Percentiles rank a stretch among this genome's conserved stretches.
Evolutionary conservation across 2,329 filamentous ascomycete genomes (phyloP).

Genomic region (Penicillium hordei): DNA sequence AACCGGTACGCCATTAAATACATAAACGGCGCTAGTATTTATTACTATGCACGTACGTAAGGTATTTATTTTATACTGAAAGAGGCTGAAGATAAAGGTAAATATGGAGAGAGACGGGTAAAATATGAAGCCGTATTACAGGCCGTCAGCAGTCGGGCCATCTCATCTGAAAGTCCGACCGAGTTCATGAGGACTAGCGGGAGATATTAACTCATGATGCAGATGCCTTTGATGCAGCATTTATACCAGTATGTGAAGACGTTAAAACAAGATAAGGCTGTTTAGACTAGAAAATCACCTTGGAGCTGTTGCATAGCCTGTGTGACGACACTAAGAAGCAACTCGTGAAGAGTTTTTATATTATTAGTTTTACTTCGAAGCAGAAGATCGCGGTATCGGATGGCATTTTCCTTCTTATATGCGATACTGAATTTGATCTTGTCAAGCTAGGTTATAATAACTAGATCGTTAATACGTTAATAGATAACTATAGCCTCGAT

Average conservation of each 20-base stretch:
- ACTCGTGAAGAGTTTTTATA: constrained; percentile 17
- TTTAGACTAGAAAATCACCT: neutral
- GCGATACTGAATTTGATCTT: constrained; percentile 51
- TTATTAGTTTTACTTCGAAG: constrained; percentile 9
- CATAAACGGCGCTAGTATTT: no score
- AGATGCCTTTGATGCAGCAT: constrained; percentile 3
- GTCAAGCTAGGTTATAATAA: constrained; percentile 42
- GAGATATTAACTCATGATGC: constrained; percentile 23
- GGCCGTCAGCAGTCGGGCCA: constrained; percentile 46
- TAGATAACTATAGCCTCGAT: constrained; percentile 18
- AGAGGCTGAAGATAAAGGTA: no score
- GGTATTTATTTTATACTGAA: no score
- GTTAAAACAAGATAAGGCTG: no score
- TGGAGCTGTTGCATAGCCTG: constrained; percentile 22
- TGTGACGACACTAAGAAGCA: constrained; percentile 16
- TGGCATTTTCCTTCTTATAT: constrained; percentile 51
- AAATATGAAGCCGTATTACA: constrained; percentile 49
- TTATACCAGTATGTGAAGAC: no score
- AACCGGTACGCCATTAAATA: no score
- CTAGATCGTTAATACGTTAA: constrained; percentile 49
- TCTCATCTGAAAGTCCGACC: constrained; percentile 35
- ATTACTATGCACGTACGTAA: no score
- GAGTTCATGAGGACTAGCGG: constrained; percentile 46
- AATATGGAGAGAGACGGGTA: no score
- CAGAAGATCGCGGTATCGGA: constrained; percentile 41